Evolutionary conservation across 352 stramenopile species (phyloP).

Genomic region (Globisporangium viniferum): DNA sequence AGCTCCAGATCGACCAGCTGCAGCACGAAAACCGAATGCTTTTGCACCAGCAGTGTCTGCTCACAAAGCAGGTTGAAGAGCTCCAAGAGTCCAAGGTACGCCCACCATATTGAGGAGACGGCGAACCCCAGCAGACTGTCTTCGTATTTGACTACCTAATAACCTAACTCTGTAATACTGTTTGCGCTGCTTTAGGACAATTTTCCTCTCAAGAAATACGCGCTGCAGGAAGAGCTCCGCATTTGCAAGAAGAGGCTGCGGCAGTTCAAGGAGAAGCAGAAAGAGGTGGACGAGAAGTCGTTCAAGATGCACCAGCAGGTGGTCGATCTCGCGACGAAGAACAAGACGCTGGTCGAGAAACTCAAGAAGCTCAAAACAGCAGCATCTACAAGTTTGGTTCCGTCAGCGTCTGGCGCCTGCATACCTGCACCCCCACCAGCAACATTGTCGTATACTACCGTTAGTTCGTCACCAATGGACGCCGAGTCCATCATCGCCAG

Average conservation of each 20-base stretch:
- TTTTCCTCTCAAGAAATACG: conserved; percentile 42
- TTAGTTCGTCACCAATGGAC: conserved; percentile 17
- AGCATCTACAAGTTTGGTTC: not conserved
- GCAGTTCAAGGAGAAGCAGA: conserved; percentile 52
- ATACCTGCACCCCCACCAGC: not conserved
- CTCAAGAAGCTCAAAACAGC: conserved; percentile 37
- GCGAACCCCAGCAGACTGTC: not conserved
- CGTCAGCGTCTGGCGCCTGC: conserved; percentile 10
- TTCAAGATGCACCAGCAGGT: conserved; percentile 50
- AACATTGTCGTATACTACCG: not conserved
- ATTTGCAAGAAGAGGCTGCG: conserved; percentile 58
- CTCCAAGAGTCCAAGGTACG: conserved; percentile 49
- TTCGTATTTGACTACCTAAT: not conserved
- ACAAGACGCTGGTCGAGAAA: conserved; percentile 54
- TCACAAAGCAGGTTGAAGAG: conserved; percentile 62
- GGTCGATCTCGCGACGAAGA: conserved; percentile 47
- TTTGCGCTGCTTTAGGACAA: conserved; percentile 29
- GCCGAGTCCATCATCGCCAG: conserved; percentile 45
- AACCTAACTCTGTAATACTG: not conserved
- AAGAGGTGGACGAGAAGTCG: conserved; percentile 42
- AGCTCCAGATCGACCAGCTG: conserved; percentile 58
- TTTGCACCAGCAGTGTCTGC: conserved; percentile 44
- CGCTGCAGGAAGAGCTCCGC: conserved; percentile 61
- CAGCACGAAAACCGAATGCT: conserved; percentile 55
- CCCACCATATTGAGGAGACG: not conserved